A percentile compares a stretch with the other conserved stretches of the same genome.
These are phyloP conservation scores for Pelargonium citronellum DNA, from an alignment of 441 rosid species.

Conservation along the genomic window DNA sequence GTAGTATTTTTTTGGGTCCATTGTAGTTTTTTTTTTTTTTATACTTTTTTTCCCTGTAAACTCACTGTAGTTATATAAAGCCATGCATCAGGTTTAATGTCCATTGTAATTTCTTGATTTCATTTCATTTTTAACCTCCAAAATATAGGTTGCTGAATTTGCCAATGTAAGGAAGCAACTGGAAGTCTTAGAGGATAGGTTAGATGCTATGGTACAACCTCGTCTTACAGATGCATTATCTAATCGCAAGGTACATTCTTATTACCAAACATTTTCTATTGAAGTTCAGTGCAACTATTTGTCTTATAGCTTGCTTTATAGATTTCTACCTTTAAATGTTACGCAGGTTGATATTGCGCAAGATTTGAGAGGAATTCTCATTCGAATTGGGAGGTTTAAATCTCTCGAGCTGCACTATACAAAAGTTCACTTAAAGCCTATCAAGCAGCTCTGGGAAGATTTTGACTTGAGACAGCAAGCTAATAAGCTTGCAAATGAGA, in stretches of 20 bases:
- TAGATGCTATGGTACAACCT: slow-evolving; percentile 96
- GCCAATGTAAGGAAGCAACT: slow-evolving; percentile 94
- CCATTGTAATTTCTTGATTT: slow-evolving; percentile 7
- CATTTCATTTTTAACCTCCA: no score
- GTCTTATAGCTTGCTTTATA: slow-evolving; percentile 6
- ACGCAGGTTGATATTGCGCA: slow-evolving; percentile 82
- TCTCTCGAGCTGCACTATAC: slow-evolving; percentile 85
- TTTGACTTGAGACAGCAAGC: slow-evolving; percentile 61
- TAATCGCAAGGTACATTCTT: slow-evolving; percentile 60
- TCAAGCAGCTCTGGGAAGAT: slow-evolving; percentile 90
- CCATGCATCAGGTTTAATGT: not conserved
- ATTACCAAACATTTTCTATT: not conserved
- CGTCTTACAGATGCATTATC: slow-evolving; percentile 90
- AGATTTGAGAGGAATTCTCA: slow-evolving; percentile 92
- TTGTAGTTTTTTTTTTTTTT: no score
- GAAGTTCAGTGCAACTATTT: not conserved
- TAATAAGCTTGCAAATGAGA: slow-evolving; percentile 53
- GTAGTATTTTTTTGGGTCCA: slow-evolving; percentile 27
- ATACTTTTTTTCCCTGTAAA: no score
- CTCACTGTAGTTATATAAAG: no score
- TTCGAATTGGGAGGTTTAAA: slow-evolving; percentile 90
- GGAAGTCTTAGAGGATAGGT: slow-evolving; percentile 86
- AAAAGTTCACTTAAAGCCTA: slow-evolving; percentile 76
- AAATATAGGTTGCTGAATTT: slow-evolving; percentile 97
- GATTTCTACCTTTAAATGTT: slow-evolving; percentile 8